A percentile compares a stretch with the other conserved stretches of the same genome.
Evolutionary conservation across 371 early-diverging fungal genomes (phyloP).

Genomic region (Zychaea mexicana): DNA sequence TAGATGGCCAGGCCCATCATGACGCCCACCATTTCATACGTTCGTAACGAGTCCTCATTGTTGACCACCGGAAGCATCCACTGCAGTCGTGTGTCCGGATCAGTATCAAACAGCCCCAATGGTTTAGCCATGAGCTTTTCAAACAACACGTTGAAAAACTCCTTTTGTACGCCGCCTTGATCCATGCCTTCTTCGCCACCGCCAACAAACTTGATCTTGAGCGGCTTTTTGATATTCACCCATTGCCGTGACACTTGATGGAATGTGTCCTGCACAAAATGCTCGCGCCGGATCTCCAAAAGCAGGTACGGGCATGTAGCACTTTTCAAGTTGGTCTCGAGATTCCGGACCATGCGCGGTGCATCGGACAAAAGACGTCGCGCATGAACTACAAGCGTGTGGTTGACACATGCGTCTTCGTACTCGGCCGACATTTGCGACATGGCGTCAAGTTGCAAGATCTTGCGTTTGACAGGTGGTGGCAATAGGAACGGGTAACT

Average conservation of each 20-base stretch:
- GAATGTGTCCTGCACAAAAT: slow-evolving; percentile 71
- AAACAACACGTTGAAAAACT: slow-evolving; percentile 91
- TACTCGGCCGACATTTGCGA: slow-evolving; percentile 82
- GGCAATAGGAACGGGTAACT: slow-evolving; percentile 77
- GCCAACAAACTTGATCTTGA: slow-evolving; percentile 82
- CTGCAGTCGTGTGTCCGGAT: slow-evolving; percentile 71
- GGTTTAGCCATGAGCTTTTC: slow-evolving; percentile 86
- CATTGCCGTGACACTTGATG: slow-evolving; percentile 59
- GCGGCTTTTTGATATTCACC: slow-evolving; percentile 74
- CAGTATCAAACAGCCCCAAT: slow-evolving; percentile 65
- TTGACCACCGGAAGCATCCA: slow-evolving; percentile 81
- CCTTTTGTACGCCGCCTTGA: slow-evolving; percentile 96
- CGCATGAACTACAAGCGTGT: slow-evolving; percentile 68
- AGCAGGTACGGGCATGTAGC: slow-evolving; percentile 79
- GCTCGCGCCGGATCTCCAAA: slow-evolving; percentile 72
- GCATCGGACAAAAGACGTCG: slow-evolving; percentile 70
- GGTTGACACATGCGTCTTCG: slow-evolving; percentile 83
- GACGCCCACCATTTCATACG: slow-evolving; percentile 90
- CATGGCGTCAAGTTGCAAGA: slow-evolving; percentile 82
- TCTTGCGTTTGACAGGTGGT: slow-evolving; percentile 74
- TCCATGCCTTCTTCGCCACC: slow-evolving; percentile 91
- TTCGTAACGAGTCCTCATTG: slow-evolving; percentile 25
- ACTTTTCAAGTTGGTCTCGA: slow-evolving; percentile 43
- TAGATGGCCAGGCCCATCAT: slow-evolving; percentile 94
- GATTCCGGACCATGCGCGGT: slow-evolving; percentile 38